Evolutionary conservation across 768 basidiomycete species (phyloP), one percentile per base, ranked within the genome.

Genomic region (Psilocybe azurescens): DNA sequence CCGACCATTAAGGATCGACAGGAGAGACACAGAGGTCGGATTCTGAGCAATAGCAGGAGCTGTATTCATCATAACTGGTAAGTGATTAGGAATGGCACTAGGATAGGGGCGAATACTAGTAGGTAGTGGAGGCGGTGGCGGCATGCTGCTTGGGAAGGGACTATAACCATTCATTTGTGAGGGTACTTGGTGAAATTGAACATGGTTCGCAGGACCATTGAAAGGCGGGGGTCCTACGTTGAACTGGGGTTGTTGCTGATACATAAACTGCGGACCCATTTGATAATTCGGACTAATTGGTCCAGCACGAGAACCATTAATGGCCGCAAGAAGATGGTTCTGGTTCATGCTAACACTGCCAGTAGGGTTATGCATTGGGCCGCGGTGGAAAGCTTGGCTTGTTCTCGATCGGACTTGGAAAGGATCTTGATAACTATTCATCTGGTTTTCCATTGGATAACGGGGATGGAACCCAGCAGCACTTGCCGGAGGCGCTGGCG

Each of bases 291-390:
- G 64, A 44, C 56, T 62, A 30, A 65, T 51, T 33, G 68, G 68
- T 24, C 61, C 62, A 24, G 53, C 63, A 24, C 70, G 71, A 54
- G 75, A 62, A 50, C 75, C 74, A 65, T 81, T 80, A 67, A 85
- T 78, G 49, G 81, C 65, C 24, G 75, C 70, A 49, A 82, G 76
- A 41, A 86, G 70, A 56, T 86, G 84, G 36, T 74, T 77, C 60
- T 87, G 85, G 59, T 78, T 80, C 78, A 88, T 78, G 64, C 80
- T 86, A 58, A 78, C 76, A 53, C 79, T 82, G 30, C 75, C 77
- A 39, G 72, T 63, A 29, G 65, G 56, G 50, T 73, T 66, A 58
- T 77, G 76, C 56, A 75, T 67, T 39, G 73, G 65, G 54, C 64
- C 58, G n/a, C 75, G 76, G 58, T 78, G 80, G 53, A 74, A 73